Conservation (phyloP, 345 rosid species). For the Euphorbia pulcherrima region DNA sequence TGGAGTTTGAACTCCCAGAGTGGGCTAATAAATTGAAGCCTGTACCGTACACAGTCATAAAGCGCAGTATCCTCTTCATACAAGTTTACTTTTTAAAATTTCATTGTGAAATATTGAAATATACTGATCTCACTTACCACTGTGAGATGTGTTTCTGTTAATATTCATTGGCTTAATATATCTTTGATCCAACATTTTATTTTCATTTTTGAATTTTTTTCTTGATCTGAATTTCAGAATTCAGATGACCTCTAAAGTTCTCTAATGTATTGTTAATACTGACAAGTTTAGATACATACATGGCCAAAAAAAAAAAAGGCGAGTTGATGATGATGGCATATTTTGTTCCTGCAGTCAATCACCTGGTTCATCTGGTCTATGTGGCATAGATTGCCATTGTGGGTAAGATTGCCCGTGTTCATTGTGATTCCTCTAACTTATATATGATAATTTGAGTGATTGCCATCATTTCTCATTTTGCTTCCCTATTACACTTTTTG, state of each 20-base stretch:
- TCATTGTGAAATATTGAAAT: background rate
- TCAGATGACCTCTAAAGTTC: no score
- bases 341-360: constrained; percentile 81
- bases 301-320: constrained; percentile 68
- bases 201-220: background rate
- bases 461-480: background rate
- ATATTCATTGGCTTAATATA: background rate
- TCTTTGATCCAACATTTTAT: background rate
- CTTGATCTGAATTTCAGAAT: background rate
- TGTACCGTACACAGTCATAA: constrained; percentile 58
- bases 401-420: constrained; percentile 55
- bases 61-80: constrained; percentile 71
- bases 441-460: background rate
- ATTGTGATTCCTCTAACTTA: constrained; percentile 3
- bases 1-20: constrained; percentile 83
- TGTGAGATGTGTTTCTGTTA: background rate
- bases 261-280: constrained; percentile 26
- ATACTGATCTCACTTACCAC: background rate
- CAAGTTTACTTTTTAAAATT: constrained; percentile 2
- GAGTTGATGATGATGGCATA: constrained; percentile 87
- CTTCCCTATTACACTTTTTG: constrained; percentile 2
- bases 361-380: constrained; percentile 55
- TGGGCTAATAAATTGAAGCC: constrained; percentile 67
- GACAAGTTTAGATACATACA: constrained; percentile 66
- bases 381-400: constrained; percentile 91